Base-by-base conservation (phyloP, 306 rosid species). In the Cucumis cinereus region DNA sequence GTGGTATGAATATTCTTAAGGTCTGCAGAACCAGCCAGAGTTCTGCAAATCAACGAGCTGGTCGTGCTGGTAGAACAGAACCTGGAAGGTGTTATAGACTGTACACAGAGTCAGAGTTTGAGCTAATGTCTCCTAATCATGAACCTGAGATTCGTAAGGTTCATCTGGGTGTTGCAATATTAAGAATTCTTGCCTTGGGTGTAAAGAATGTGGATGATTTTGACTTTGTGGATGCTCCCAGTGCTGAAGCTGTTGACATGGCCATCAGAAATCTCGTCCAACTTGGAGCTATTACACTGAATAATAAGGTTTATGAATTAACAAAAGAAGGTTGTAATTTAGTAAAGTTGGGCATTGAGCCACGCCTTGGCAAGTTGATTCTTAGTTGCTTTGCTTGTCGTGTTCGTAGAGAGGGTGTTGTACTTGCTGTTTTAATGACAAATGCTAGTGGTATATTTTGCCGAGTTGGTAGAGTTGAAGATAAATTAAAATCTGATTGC, bases 91-190 rank as follows among this genome's bases (percentile, higher is more conserved):
- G 99, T 78, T 94, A 90, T 82, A 90, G 99, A 81, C 89, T 94
- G 45, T 94, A 94, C 85, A 84, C 93, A 0, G 88, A 87, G 81
- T 79, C 86, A 75, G 97, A 89, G 71, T 94, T 87, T 83, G 82
- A 87, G 69, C 55, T 81, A 14, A 90, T 94, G 99, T 83, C 75
- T 71, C 82, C 79, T 57, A 83, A 88, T 82, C 99, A 90, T 84
- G 99, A 94, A 72, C 99, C 99, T 24, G 99, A 94, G 89, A 92
- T 94, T 76, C 92, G 88, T 43, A 86, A 96, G 79, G 99, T 94
- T 85, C 97, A 94, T 87, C 97, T 94, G 82, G 99, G 99, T 72
- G 86, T 94, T 55, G 99, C 99, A 49, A 94, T 89, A 74, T 79
- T 94, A 79, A 90, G 91, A 83, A 92, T 94, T 73, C 90, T 94